Percentiles rank a stretch among this genome's conserved stretches.
Conservation (phyloP, 768 basidiomycete species). For the Tephrocybe sp. region DNA sequence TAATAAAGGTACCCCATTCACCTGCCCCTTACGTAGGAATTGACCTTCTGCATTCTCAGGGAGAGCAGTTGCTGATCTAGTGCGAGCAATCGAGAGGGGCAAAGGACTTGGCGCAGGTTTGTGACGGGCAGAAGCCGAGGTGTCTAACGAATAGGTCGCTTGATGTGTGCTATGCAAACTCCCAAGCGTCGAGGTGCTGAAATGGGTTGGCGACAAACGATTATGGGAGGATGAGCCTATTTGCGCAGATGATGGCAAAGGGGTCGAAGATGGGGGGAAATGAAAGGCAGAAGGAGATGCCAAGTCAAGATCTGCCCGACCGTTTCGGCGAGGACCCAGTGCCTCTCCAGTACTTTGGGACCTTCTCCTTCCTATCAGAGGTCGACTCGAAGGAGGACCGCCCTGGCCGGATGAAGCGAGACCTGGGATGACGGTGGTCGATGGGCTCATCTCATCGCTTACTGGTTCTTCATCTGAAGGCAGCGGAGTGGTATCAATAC, state of each 20-base stretch:
- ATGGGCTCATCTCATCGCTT: slow-evolving; percentile 13
- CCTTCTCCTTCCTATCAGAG: slow-evolving; percentile 35
- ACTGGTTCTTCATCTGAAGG: slow-evolving; percentile 6
- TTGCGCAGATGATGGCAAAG: slow-evolving; percentile 21
- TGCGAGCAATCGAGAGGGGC: slow-evolving; percentile 35
- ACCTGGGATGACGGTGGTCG: slow-evolving; percentile 16
- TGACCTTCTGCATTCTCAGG: slow-evolving; percentile 24
- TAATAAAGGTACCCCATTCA: slow-evolving; percentile 25
- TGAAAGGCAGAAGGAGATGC: slow-evolving; percentile 42
- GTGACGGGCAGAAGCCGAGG: slow-evolving; percentile 30
- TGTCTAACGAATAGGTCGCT: slow-evolving; percentile 58
- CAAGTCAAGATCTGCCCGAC: slow-evolving; percentile 24
- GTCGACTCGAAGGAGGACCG: slow-evolving; percentile 6
- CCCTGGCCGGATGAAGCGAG: slow-evolving; percentile 16
- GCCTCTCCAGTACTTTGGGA: slow-evolving; percentile 42
- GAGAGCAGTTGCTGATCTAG: slow-evolving; percentile 44
- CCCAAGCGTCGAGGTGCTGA: slow-evolving; percentile 25
- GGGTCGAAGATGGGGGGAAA: slow-evolving; percentile 33
- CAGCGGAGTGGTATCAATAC: background rate
- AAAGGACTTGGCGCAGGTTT: slow-evolving; percentile 21
- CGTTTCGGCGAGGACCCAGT: slow-evolving; percentile 12
- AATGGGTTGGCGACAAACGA: slow-evolving; percentile 31
- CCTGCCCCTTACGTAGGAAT: slow-evolving; percentile 11
- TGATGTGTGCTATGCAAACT: slow-evolving; percentile 44
- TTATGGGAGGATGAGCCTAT: slow-evolving; percentile 19